Evolutionary conservation across 331 rosid genomes (phyloP).

Genomic region (Erythrophleum ivorense): DNA sequence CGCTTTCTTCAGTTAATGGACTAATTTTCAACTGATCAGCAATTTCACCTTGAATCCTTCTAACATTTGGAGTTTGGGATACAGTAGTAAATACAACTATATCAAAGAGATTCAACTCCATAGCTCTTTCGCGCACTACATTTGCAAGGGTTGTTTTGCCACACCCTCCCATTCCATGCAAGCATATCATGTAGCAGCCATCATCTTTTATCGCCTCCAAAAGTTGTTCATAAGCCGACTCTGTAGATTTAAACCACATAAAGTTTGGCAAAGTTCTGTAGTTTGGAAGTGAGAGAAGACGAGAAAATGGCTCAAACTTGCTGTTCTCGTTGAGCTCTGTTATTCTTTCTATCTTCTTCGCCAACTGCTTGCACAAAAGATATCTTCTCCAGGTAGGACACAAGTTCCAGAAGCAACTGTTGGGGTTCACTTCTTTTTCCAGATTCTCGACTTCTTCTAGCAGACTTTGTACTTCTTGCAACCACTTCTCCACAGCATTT

Average conservation of each 20-base stretch:
- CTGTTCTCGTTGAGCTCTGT: neutral
- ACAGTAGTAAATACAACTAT: neutral
- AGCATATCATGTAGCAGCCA: neutral
- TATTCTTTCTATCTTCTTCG: neutral
- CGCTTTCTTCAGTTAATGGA: neutral
- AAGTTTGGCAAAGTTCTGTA: neutral
- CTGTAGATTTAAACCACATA: neutral
- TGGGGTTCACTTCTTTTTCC: neutral
- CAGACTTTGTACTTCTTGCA: neutral
- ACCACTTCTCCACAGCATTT: neutral
- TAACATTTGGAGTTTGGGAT: neutral
- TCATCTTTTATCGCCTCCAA: constrained; percentile 26
- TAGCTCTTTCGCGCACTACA: neutral
- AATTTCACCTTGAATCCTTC: constrained; percentile 15
- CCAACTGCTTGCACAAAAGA: neutral
- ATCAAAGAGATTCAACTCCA: neutral
- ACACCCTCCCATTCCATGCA: constrained; percentile 21
- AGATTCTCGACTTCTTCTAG: neutral
- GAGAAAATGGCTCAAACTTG: constrained; percentile 10
- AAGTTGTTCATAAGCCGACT: neutral
- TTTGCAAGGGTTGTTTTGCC: constrained; percentile 29
- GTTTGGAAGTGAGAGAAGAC: neutral
- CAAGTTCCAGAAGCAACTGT: neutral
- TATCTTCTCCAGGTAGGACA: neutral
- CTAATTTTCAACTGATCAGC: too few species aligned